Conservation (phyloP, 164 flowering plant genomes). For the Aristolochia fimbriata region DNA sequence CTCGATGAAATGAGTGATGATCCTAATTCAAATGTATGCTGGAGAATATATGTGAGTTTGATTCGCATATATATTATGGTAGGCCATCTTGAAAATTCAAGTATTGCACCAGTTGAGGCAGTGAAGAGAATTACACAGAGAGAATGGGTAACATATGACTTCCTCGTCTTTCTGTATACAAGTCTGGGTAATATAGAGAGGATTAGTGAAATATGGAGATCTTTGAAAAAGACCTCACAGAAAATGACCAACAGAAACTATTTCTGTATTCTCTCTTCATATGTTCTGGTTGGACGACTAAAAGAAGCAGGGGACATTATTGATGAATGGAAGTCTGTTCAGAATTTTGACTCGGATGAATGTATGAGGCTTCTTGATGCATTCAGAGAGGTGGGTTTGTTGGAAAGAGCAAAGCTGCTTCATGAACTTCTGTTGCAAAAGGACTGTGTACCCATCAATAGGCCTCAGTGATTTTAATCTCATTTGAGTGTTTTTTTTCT, state of each 20-base stretch:
- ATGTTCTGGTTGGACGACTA: constrained; percentile 63
- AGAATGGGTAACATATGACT: constrained; percentile 85
- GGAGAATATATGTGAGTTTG: constrained; percentile 55
- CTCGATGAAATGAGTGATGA: constrained; percentile 56
- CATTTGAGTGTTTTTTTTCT: background rate
- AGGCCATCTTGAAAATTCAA: constrained; percentile 37
- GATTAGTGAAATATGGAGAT: constrained; percentile 73
- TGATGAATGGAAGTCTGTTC: constrained; percentile 68
- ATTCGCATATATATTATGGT: constrained; percentile 44
- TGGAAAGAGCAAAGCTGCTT: constrained; percentile 35
- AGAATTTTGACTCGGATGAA: constrained; percentile 36
- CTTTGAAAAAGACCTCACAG: constrained; percentile 56
- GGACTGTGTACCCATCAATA: constrained; percentile 21
- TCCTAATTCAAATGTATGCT: constrained; percentile 35
- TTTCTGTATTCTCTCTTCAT: constrained; percentile 53
- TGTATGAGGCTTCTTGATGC: constrained; percentile 46
- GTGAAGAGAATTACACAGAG: constrained; percentile 56
- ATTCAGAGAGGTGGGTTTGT: constrained; percentile 35
- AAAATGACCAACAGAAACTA: constrained; percentile 71
- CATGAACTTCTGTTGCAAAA: constrained; percentile 12
- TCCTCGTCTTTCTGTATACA: constrained; percentile 60
- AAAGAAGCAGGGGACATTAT: constrained; percentile 60
- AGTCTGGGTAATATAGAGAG: constrained; percentile 58
- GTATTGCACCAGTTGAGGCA: constrained; percentile 37
- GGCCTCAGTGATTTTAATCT: constrained; percentile 5